Evolutionary conservation across 768 basidiomycete genomes (phyloP).

Genomic region (Crassisporium funariophilum): DNA sequence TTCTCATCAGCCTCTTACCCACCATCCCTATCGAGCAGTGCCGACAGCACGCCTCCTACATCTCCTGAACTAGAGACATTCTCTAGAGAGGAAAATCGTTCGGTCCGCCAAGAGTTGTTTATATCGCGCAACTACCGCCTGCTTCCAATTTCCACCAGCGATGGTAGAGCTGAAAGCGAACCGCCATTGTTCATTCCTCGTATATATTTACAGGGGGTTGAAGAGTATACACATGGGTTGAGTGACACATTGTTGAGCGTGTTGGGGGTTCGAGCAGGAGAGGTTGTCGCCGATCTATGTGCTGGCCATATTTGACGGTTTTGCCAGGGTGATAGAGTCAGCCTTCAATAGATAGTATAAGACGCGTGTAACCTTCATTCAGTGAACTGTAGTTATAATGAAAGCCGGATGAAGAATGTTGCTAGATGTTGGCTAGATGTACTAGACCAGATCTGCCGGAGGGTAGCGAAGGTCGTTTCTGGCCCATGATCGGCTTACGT

Average conservation of each 20-base stretch:
- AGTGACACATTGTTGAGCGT: constrained; percentile 52
- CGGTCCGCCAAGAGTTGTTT: constrained; percentile 24
- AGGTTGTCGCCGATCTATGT: constrained; percentile 46
- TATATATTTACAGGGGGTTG: constrained; percentile 39
- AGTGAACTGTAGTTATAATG: no score
- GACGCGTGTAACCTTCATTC: no score
- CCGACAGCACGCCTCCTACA: constrained; percentile 24
- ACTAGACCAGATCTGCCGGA: no score
- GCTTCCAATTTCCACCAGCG: constrained; percentile 26
- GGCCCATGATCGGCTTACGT: no score
- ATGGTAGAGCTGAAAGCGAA: constrained; percentile 1
- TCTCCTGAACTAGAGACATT: constrained; percentile 25
- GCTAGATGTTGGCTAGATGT: no score
- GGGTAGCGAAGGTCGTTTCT: no score
- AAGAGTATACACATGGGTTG: constrained; percentile 42
- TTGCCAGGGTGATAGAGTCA: no score
- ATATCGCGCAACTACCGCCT: constrained; percentile 47
- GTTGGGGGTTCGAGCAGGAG: constrained; percentile 44
- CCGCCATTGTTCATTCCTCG: constrained; percentile 19
- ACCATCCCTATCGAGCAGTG: constrained; percentile 22
- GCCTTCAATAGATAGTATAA: no score
- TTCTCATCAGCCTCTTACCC: constrained; percentile 13
- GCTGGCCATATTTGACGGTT: no score
- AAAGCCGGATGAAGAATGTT: no score
- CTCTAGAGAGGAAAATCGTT: constrained; percentile 11